phyloP scores from a whole-genome alignment of 306 rosid species.

The Gillenia trifoliata region DNA sequence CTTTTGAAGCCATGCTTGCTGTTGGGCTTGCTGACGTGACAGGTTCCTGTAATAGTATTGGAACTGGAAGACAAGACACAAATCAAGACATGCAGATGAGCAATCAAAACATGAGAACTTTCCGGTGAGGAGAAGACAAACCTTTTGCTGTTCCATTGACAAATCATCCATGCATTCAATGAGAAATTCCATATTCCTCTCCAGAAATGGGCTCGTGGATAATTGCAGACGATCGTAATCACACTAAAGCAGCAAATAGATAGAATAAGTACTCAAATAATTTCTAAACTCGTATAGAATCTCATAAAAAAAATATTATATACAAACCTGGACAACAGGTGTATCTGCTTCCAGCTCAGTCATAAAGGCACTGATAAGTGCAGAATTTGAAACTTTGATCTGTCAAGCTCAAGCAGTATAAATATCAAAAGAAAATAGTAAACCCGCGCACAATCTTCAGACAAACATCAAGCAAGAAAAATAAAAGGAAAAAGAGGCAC shows the following conservation, averaged over 20 bases:
- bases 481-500: not conserved
- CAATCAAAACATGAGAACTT: slow-evolving; percentile 10
- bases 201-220: slow-evolving; percentile 79
- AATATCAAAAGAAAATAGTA: slow-evolving; percentile 8
- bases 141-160: slow-evolving; percentile 94
- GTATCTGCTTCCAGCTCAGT: slow-evolving; percentile 83
- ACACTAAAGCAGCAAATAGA: slow-evolving; percentile 44
- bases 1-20: slow-evolving; percentile 98
- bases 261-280: slow-evolving; percentile 11
- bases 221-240: slow-evolving; percentile 89
- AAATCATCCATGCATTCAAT: slow-evolving; percentile 97
- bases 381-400: slow-evolving; percentile 96
- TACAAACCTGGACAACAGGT: slow-evolving; percentile 79
- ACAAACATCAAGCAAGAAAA: not conserved
- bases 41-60: slow-evolving; percentile 78
- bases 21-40: slow-evolving; percentile 95
- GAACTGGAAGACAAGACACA: slow-evolving; percentile 44
- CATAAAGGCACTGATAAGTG: slow-evolving; percentile 97
- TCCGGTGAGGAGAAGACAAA: slow-evolving; percentile 19
- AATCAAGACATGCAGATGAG: slow-evolving; percentile 2
- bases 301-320: slow-evolving; percentile 7
- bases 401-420: slow-evolving; percentile 24
- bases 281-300: slow-evolving; percentile 12
- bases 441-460: not conserved
- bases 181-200: slow-evolving; percentile 87